Conservation (phyloP, 2,329 filamentous ascomycete species). For the Coniochaeta pulveracea region DNA sequence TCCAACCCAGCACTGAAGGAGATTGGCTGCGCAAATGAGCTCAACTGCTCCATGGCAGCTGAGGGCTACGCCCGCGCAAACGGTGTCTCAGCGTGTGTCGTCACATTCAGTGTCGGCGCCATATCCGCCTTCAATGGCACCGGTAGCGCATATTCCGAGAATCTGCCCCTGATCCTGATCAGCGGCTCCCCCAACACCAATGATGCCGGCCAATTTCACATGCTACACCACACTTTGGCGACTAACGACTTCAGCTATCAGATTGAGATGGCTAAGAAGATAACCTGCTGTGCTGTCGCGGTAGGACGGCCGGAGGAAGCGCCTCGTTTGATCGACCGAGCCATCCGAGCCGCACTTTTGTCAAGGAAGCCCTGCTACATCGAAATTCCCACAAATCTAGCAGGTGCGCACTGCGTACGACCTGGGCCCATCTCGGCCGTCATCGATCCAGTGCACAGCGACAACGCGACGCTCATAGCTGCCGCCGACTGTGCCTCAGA, state of each 20-base stretch:
- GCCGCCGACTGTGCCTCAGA: constrained; percentile 12
- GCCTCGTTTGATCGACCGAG: constrained; percentile 15
- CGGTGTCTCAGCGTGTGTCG: constrained; percentile 16
- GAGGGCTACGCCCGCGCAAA: constrained; percentile 18
- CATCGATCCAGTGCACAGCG: constrained; percentile 11
- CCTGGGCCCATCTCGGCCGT: constrained; percentile 16
- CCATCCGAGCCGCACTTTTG: constrained; percentile 14
- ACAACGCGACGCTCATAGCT: constrained; percentile 12
- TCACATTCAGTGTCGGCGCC: constrained; percentile 16
- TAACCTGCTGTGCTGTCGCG: constrained; percentile 18
- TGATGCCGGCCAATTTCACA: constrained; percentile 14
- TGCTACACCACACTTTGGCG: constrained; percentile 18
- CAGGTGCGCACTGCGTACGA: constrained; percentile 14
- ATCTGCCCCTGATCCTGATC: constrained; percentile 16
- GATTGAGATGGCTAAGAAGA: constrained; percentile 19
- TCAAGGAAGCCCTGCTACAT: constrained; percentile 16
- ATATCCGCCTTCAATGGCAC: constrained; percentile 17
- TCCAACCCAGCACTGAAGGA: constrained; percentile 13
- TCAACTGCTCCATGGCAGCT: constrained; percentile 18
- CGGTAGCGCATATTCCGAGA: constrained; percentile 16
- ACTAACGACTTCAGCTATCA: constrained; percentile 16
- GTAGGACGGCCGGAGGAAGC: constrained; percentile 15
- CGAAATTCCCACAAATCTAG: constrained; percentile 17
- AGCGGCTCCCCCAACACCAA: constrained; percentile 16
- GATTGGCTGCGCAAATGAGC: constrained; percentile 18